Evolutionary conservation across 306 rosid species (phyloP).

Genomic region (Cicer cuneatum): DNA sequence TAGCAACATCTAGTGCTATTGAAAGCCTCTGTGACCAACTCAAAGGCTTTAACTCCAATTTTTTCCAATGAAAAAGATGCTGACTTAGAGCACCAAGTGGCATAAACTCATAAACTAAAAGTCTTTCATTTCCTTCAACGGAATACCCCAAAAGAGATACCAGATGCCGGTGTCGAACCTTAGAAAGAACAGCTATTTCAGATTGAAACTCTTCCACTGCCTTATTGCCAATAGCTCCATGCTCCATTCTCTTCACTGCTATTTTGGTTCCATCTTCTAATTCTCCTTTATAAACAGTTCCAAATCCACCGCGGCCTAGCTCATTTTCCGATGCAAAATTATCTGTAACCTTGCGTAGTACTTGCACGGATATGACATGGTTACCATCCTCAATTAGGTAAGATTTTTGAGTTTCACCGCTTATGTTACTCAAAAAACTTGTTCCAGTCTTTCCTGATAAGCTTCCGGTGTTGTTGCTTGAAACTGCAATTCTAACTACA

Average conservation of each 20-base stretch:
- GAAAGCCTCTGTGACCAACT: slow-evolving; percentile 73
- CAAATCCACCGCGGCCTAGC: slow-evolving; percentile 89
- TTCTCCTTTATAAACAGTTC: slow-evolving; percentile 85
- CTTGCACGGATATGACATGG: slow-evolving; percentile 67
- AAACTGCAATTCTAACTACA: slow-evolving; percentile 62
- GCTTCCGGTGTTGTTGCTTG: slow-evolving; percentile 56
- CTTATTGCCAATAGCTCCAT: slow-evolving; percentile 58
- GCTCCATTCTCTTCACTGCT: slow-evolving; percentile 93
- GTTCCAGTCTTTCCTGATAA: slow-evolving; percentile 60
- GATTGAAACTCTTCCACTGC: slow-evolving; percentile 81
- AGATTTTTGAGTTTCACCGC: slow-evolving; percentile 61
- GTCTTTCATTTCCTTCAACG: slow-evolving; percentile 72
- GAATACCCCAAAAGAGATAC: slow-evolving; percentile 80
- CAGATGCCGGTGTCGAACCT: slow-evolving; percentile 78
- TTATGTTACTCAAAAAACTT: slow-evolving; percentile 54
- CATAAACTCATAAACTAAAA: slow-evolving; percentile 79
- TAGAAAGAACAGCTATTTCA: slow-evolving; percentile 80
- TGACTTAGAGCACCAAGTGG: slow-evolving; percentile 86
- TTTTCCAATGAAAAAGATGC: slow-evolving; percentile 87
- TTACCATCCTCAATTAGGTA: slow-evolving; percentile 61
- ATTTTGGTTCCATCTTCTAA: slow-evolving; percentile 72
- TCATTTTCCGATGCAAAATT: slow-evolving; percentile 68
- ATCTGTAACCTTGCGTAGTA: slow-evolving; percentile 70
- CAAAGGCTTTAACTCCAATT: slow-evolving; percentile 65
- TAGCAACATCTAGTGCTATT: slow-evolving; percentile 86